Base-by-base conservation (phyloP, 306 rosid species). In the Quercus wislizeni region DNA sequence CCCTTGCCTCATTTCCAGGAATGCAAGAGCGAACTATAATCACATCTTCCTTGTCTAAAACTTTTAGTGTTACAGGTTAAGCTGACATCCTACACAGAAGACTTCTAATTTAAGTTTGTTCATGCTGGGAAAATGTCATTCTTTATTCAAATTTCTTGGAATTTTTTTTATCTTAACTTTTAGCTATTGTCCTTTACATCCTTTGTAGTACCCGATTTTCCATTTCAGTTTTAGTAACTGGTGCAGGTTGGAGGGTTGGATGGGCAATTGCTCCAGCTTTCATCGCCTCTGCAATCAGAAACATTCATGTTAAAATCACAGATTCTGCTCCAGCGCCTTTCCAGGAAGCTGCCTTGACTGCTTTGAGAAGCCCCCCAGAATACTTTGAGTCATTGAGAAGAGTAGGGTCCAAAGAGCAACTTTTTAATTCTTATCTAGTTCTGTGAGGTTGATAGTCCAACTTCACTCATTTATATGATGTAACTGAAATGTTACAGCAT, bases 291-390 rank as follows among this genome's bases (percentile, higher is more conserved):
- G 93, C 97, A 77, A 92, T 94, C 73, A 83, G 85, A 85, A 94
- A 91, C 77, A 91, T 94, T 83, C 97, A 94, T 74, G 46, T 58
- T 58, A 91, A 38, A 84, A 62, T 88, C 56, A 85, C 93, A 46
- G 97, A 94, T 85, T 88, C 84, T 54, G 97, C 98, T 74, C 98
- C 97, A 49, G 94, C 97, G 27, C 96, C 97, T 67, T 92, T 92
- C 79, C 98, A 94, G 77, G 97, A 92, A 87, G 97, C 97, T 78
- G 98, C 97, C 43, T 70, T 94, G 88, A 81, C 85, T 33, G 97
- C 97, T 67, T 82, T 92, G 86, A 84, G 76, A 55, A 91, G 97
- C 81, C 88, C 91, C 28, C 92, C 86, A 0, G 86, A 92, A 56
- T 94, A 79, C 89, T 94, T 86, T 73, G 87, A 88, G 72, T 79